Evolutionary conservation across 768 basidiomycete species (phyloP).

Genomic region (Pleurotus pulmonarius): DNA sequence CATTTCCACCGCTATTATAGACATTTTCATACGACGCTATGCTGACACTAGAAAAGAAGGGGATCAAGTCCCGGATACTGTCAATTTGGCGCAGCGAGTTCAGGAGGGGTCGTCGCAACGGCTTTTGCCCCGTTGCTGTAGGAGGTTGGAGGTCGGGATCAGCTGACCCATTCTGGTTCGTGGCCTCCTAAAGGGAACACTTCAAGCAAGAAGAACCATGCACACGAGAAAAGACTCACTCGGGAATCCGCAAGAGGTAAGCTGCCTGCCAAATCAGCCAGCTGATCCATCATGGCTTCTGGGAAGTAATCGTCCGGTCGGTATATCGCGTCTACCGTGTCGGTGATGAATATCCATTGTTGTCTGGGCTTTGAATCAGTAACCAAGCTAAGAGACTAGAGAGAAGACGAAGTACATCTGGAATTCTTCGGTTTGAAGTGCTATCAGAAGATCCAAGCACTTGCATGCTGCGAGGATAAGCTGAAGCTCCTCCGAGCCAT

Average conservation of each 20-base stretch:
- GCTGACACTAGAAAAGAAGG: conserved; percentile 90
- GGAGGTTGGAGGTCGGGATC: conserved; percentile 20
- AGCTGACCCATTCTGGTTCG: conserved; percentile 17
- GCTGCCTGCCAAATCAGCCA: conserved; percentile 78
- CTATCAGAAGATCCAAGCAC: conserved; percentile 88
- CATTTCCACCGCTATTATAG: conserved; percentile 73
- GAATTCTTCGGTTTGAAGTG: conserved; percentile 94
- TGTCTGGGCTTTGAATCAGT: conserved; percentile 44
- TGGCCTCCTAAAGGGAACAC: not conserved
- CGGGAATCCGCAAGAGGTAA: conserved; percentile 42
- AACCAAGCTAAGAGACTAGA: not conserved
- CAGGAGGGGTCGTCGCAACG: conserved; percentile 74
- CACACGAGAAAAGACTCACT: conserved; percentile 19
- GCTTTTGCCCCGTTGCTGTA: conserved; percentile 32
- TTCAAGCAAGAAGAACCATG: not conserved
- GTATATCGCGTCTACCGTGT: conserved; percentile 94
- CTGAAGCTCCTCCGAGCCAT: conserved; percentile 82
- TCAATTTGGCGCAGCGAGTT: conserved; percentile 67
- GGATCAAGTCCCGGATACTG: conserved; percentile 80
- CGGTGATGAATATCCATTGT: conserved; percentile 98
- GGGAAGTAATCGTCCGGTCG: conserved; percentile 81
- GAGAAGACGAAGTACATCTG: conserved; percentile 67
- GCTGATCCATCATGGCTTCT: conserved; percentile 85
- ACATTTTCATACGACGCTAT: conserved; percentile 87
- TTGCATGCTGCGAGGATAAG: conserved; percentile 89